Evolutionary conservation across 2,329 filamentous ascomycete species (phyloP).

Genomic region (Sporothrix variecibatus): DNA sequence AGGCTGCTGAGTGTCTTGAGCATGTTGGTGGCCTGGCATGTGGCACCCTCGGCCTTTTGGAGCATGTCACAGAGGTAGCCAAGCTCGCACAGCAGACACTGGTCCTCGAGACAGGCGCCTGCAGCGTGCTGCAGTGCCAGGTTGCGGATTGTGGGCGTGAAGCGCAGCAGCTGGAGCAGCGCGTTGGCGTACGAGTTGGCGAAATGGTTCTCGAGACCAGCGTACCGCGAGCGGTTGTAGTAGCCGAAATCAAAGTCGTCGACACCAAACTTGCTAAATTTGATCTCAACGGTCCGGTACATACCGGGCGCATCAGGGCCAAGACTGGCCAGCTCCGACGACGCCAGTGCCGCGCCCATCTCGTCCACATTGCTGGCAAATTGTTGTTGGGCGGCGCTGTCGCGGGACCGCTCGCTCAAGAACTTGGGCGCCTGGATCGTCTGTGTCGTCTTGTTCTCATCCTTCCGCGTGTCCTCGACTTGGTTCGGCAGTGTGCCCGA

Average conservation of each 20-base stretch:
- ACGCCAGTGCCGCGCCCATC: conserved; percentile 64
- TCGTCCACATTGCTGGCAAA: conserved; percentile 54
- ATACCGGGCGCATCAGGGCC: conserved; percentile 82
- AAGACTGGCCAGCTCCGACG: conserved; percentile 69
- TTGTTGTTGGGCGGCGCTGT: conserved; percentile 39
- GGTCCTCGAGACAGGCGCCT: conserved; percentile 76
- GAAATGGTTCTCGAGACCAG: conserved; percentile 93
- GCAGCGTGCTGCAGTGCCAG: conserved; percentile 86
- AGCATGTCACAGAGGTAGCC: conserved; percentile 98
- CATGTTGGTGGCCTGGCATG: conserved; percentile 95
- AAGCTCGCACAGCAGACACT: conserved; percentile 88
- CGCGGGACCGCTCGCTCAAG: conserved; percentile 86
- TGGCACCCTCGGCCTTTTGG: conserved; percentile 89
- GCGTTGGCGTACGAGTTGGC: conserved; percentile 95
- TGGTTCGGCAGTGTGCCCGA: conserved; percentile 77
- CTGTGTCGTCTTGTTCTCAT: conserved; percentile 57
- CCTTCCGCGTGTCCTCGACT: conserved; percentile 71
- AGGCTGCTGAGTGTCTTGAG: conserved; percentile 85
- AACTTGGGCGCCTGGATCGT: conserved; percentile 82
- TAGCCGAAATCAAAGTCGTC: conserved; percentile 98
- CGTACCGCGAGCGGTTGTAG: conserved; percentile 91
- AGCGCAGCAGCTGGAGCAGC: conserved; percentile 86
- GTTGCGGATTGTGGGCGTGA: conserved; percentile 85
- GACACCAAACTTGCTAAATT: conserved; percentile 98
- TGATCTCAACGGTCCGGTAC: conserved; percentile 95